Evolutionary conservation across 768 basidiomycete genomes (phyloP), one percentile per base, ranked within the genome.

Genomic region (Tephrocybe sp.): DNA sequence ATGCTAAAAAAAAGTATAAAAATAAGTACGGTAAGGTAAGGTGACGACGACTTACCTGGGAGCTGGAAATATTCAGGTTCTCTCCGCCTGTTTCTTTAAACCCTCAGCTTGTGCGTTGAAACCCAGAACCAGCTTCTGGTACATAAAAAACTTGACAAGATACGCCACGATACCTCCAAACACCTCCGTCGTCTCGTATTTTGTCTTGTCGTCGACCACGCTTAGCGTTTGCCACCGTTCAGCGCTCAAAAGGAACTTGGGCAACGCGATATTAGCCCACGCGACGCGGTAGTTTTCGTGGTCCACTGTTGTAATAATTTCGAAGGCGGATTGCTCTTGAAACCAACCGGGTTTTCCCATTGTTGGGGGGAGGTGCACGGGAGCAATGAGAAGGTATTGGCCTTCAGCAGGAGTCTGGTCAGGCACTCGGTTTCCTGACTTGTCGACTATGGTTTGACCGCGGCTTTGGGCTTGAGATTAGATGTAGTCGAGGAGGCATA

Each of bases 211-310:
- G 30, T 76, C 72, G 34, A 72, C 67, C 8, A 75, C 69, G 25
- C 69, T 77, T 44, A 89, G 61, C 49, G 69, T 70, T 64, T 89
- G 87, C 86, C 85, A 88, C 13, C 87, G 74, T 51, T 81, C 78
- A 2, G 78, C 66, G 24, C 54, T 49, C 25, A 88, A 55, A n/a
- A 84, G 51, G 74, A 78, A 83, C 0, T 51, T 31, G 1, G 81
- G 78, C 25, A 69, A 53, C 0, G 63, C 63, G 18, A 65, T 53
- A 26, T 71, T 70, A 27, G 64, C 57, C 87, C 87, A 89, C 16
- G 83, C 76, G 26, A 79, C 74, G 26, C 79, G 78, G 60, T 76
- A 74, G 42, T 77, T 74, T 24, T 75, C 77, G 25, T 71, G 61
- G 56, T 88, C 85, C 21, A 86, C 25, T 4, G 62, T 53, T 1